A percentile compares a stretch with the other conserved stretches of the same genome.
Conservation (phyloP, 2,329 filamentous ascomycete species). For the Parastagonospora nodorum region DNA sequence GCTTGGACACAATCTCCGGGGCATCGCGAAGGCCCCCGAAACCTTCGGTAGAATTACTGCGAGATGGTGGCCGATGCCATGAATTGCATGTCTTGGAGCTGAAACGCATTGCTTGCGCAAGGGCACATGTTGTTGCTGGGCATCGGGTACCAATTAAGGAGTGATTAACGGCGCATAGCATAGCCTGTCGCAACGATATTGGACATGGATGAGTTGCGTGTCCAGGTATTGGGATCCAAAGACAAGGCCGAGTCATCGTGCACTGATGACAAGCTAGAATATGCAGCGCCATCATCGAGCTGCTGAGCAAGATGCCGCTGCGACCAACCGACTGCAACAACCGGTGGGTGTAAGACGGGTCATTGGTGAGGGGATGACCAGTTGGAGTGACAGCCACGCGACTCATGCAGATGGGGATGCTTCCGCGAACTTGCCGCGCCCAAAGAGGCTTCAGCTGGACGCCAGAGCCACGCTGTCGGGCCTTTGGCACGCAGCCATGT, state of each 20-base stretch:
- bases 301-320: conserved; percentile 8
- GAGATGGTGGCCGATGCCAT: conserved; percentile 2
- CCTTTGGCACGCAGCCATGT: conserved; percentile 31
- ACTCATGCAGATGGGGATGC: conserved; percentile 34
- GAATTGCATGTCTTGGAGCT: conserved; percentile 5
- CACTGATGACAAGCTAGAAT: conserved; percentile 4
- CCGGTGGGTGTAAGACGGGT: conserved; percentile 27
- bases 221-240: not conserved
- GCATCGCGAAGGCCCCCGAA: conserved; percentile 28
- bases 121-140: conserved; percentile 24
- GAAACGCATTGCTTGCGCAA: conserved; percentile 26
- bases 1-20: conserved; percentile 26
- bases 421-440: conserved; percentile 30
- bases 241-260: not conserved
- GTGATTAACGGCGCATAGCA: conserved; percentile 20
- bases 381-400: conserved; percentile 36
- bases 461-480: conserved; percentile 41
- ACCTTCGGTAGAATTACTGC: conserved; percentile 25
- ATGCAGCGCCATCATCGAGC: not conserved
- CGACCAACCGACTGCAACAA: conserved; percentile 26
- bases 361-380: conserved; percentile 20
- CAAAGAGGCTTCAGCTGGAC: conserved; percentile 23
- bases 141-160: conserved; percentile 16
- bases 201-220: not conserved
- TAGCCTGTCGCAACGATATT: conserved; percentile 5